Evolutionary conservation across 2,329 filamentous ascomycete genomes (phyloP).

Genomic region (Arachnomyces sp.): DNA sequence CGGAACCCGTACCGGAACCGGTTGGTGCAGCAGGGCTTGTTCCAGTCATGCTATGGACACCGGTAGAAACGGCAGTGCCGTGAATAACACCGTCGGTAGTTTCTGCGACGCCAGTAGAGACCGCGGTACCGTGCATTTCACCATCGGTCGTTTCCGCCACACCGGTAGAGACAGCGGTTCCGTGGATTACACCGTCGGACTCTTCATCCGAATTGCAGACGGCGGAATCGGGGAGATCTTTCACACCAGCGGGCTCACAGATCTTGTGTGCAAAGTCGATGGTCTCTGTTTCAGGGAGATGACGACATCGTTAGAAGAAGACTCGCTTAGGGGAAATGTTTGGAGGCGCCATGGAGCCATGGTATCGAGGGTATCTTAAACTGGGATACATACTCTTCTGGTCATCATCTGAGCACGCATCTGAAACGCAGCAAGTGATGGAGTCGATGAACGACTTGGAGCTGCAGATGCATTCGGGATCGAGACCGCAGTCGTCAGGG

Average conservation of each 20-base stretch:
- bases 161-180: conserved; percentile 7
- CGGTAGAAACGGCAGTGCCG: conserved; percentile 6
- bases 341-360: not conserved
- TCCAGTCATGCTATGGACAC: conserved; percentile 6
- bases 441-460: conserved; percentile 37
- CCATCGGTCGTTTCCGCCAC: conserved; percentile 13
- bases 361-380: conserved; percentile 2
- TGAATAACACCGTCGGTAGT: conserved; percentile 9
- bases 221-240: conserved; percentile 25
- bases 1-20: conserved; percentile 4
- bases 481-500: conserved; percentile 32
- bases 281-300: conserved; percentile 22
- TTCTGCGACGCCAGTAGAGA: conserved; percentile 10
- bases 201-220: conserved; percentile 16
- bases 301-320: conserved; percentile 3
- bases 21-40: conserved; percentile 10
- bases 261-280: conserved; percentile 30
- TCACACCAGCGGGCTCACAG: conserved; percentile 32
- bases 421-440: conserved; percentile 45
- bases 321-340: not conserved
- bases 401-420: conserved; percentile 35
- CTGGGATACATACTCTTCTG: conserved; percentile 30
- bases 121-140: conserved; percentile 9
- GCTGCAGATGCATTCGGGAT: conserved; percentile 45
- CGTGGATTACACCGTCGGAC: conserved; percentile 8